These are phyloP conservation scores for Boletus huronensis DNA, from an alignment of 768 basidiomycete species.

Conservation along the genomic window DNA sequence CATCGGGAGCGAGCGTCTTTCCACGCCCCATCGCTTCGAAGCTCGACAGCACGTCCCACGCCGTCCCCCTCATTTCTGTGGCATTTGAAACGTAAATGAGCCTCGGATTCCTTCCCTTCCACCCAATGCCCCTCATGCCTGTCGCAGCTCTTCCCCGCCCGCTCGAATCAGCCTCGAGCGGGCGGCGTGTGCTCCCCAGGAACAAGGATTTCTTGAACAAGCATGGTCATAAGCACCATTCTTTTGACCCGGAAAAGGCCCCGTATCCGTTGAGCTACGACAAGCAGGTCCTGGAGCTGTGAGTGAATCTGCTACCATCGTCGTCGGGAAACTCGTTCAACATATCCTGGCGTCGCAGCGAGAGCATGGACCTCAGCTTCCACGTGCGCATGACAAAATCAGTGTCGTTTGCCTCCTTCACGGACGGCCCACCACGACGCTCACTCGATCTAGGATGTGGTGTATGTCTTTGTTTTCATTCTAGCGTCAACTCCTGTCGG, in stretches of 20 bases:
- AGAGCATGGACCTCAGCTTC: conserved; percentile 53
- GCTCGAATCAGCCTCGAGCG: conserved; percentile 19
- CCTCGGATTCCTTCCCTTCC: conserved; percentile 9
- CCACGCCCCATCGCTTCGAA: conserved; percentile 7
- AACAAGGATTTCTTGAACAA: conserved; percentile 59
- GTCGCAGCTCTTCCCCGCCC: conserved; percentile 16
- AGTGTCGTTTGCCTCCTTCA: conserved; percentile 58
- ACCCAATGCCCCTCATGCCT: conserved; percentile 24
- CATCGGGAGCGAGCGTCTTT: background rate
- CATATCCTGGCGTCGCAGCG: conserved; percentile 33
- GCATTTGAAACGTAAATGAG: background rate
- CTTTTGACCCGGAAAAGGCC: conserved; percentile 69
- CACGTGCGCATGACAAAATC: conserved; percentile 46
- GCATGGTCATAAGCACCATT: conserved; percentile 62
- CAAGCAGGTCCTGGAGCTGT: conserved; percentile 65
- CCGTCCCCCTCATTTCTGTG: background rate
- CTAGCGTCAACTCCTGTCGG: background rate
- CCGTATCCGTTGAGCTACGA: conserved; percentile 79
- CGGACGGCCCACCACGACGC: conserved; percentile 45
- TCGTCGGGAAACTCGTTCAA: conserved; percentile 4
- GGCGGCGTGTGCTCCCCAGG: conserved; percentile 32
- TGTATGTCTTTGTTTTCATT: conserved; percentile 38
- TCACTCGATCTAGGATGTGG: conserved; percentile 74
- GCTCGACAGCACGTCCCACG: conserved; percentile 8
- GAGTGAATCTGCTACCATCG: conserved; percentile 24